Base-by-base conservation (phyloP, 345 rosid species). In the Citrus reticulata region DNA sequence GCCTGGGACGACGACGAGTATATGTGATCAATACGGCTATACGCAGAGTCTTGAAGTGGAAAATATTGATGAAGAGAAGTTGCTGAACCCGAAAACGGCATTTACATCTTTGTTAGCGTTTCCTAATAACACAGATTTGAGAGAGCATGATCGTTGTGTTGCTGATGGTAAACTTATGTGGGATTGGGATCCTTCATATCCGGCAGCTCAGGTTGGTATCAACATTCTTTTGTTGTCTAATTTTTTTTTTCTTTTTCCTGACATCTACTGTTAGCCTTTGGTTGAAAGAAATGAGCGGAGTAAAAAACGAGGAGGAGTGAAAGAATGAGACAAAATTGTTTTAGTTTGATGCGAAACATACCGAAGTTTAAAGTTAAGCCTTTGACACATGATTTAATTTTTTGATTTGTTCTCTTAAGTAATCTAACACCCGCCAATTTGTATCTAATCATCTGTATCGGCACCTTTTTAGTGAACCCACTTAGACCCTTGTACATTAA, bases 161-260 rank as follows among this genome's bases (percentile, higher is more conserved):
- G 66, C 51, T 59, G 82, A 76, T 2, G 76, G 67, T 7, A 75
- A 59, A 76, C 77, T 79, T 62, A n/a, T 76, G 49, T 68, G 85
- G 83, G 71, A 73, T 25, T 73, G 71, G 68, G 68, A 51, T 68
- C 39, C 78, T 54, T 46, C 68, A 17, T 27, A 35, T 68, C 61
- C 68, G 42, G 78, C 35, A 22, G 35, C 85, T 72, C 80, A 72
- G 83, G 85, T 83, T 67, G 49, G 68, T 35, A 8, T 65, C 20
- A 34, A 66, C 35, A 30, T 25, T 46, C 55, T 14, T 34, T 42
- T 30, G 19, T 70, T 40, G 55, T 51, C 57, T 73, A 29, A 1
- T 30, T 72, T 2, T 11, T 24, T 37, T 70, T 25, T 32, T 19
- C 25, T 60, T 37, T n/a, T 11, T 24, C 29, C 39, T 17, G 11